Conservation (phyloP, 345 rosid species). For the Odontarrhena argentea region DNA sequence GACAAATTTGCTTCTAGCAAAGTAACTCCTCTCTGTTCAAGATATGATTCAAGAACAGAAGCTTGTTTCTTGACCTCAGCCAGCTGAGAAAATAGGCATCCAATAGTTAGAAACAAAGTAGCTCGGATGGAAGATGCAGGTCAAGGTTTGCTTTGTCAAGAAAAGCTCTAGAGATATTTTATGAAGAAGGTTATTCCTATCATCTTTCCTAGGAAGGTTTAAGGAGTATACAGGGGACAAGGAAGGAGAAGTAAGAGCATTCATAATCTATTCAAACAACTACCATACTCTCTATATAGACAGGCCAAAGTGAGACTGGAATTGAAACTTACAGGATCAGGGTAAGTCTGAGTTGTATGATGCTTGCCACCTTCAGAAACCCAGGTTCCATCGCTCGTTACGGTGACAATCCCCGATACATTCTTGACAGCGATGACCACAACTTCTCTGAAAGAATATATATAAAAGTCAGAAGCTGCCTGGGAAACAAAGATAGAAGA, state of each 20-base stretch:
- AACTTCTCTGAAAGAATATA: slow-evolving; percentile 54
- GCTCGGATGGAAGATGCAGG: not conserved
- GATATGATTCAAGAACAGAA: slow-evolving; percentile 79
- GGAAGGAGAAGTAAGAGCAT: not conserved
- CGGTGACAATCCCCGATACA: slow-evolving; percentile 65
- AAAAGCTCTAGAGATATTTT: not conserved
- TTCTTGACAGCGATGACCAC: slow-evolving; percentile 77
- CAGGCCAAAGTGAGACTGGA: not conserved
- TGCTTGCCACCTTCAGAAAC: slow-evolving; percentile 54
- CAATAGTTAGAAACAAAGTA: not conserved
- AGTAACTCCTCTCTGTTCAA: slow-evolving; percentile 84
- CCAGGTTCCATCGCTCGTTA: slow-evolving; percentile 79
- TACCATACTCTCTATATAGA: not conserved
- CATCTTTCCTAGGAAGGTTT: not conserved
- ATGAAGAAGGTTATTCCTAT: not conserved
- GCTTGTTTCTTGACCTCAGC: slow-evolving; percentile 61
- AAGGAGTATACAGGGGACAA: not conserved
- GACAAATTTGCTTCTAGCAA: slow-evolving; percentile 77
- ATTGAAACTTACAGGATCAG: slow-evolving; percentile 67
- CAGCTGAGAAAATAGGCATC: slow-evolving; percentile 49
- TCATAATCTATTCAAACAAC: not conserved
- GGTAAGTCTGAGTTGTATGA: slow-evolving; percentile 48
- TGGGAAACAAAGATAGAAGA: not conserved
- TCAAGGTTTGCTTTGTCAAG: slow-evolving; percentile 2
- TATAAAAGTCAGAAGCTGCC: not conserved